Base-by-base conservation (phyloP, 2,329 filamentous ascomycete genomes). In the Paracorniculantispora psalliotae region DNA sequence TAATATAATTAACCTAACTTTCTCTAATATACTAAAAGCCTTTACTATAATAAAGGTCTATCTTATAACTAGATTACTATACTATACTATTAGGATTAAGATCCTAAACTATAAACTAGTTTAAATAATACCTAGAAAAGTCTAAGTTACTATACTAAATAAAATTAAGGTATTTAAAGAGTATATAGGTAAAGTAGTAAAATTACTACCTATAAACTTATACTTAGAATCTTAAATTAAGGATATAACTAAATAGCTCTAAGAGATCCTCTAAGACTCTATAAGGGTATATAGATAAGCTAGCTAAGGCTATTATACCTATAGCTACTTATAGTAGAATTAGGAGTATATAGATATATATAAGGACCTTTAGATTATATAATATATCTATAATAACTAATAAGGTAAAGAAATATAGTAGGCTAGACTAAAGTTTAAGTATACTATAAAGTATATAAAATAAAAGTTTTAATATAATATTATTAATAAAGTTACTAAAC, bases 71-170 rank as follows among this genome's bases (percentile, higher is more conserved):
- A n/a, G n/a, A n/a, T n/a, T n/a, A n/a, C n/a, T n/a, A n/a, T n/a
- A 55, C 26, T 55, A 55, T n/a, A 55, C 39, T n/a, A 47, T 55
- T n/a, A 15, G 39, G 3, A 55, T 55, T 19, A 12, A 55, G 52
- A 46, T 55, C 39, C 52, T 19, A 39, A 35, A 46, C 19, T 7
- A n/a, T 7, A 19, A 55, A 37, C 39, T 12, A 21, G 41, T 41
- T 10, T 12, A 46, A 19, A 17, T 21, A 9, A 53, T 23, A n/a
- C 21, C 10, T n/a, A 28, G 52, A 55, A 47, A 55, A 19, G 26
- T 55, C 23, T 46, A 41, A 47, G 39, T 55, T 7, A 46, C 26
- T 19, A 55, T n/a, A 15, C 52, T n/a, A 37, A n/a, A 53, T n/a
- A n/a, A n/a, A n/a, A n/a, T n/a, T n/a, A n/a, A n/a, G n/a, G n/a